These are phyloP conservation scores for Linum lewisii DNA, from an alignment of 345 rosid species.

Conservation along the genomic window DNA sequence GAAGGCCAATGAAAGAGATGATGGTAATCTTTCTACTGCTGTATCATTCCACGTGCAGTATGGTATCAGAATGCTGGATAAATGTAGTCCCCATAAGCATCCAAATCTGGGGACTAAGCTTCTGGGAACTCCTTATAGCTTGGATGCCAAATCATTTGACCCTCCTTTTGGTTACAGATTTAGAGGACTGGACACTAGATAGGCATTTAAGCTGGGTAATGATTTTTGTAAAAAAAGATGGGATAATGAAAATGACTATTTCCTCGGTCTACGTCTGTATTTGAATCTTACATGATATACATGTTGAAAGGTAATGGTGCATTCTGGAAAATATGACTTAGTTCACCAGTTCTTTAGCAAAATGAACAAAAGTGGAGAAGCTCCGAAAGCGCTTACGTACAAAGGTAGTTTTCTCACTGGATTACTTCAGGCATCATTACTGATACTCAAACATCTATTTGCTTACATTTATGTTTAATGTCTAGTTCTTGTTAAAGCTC, in stretches of 20 bases:
- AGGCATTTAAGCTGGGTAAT: constrained; percentile 1
- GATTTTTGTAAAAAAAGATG: constrained; percentile 9
- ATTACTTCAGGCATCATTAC: not conserved
- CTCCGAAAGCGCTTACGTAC: constrained; percentile 67
- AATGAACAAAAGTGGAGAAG: constrained; percentile 70
- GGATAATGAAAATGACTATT: not conserved
- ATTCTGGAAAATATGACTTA: constrained; percentile 70
- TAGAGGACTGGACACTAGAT: not conserved
- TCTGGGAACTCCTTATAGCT: not conserved
- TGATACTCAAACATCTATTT: constrained; percentile 4
- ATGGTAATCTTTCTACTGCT: too few relatives aligned
- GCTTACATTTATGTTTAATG: constrained; percentile 10
- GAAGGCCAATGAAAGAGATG: too few relatives aligned
- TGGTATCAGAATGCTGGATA: too few relatives aligned
- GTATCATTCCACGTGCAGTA: too few relatives aligned
- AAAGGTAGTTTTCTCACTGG: constrained; percentile 37
- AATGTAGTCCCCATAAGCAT: not conserved
- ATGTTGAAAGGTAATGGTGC: constrained; percentile 82
- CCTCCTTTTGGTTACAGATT: not conserved
- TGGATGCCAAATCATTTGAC: constrained; percentile 3
- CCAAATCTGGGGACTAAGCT: not conserved
- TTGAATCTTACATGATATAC: constrained; percentile 46
- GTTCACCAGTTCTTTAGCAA: constrained; percentile 60
- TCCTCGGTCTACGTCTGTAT: constrained; percentile 19
- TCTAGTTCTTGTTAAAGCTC: constrained; percentile 73